Evolutionary conservation across 2,329 filamentous ascomycete genomes (phyloP).

Genomic region (Sarocladiaceae sp.): DNA sequence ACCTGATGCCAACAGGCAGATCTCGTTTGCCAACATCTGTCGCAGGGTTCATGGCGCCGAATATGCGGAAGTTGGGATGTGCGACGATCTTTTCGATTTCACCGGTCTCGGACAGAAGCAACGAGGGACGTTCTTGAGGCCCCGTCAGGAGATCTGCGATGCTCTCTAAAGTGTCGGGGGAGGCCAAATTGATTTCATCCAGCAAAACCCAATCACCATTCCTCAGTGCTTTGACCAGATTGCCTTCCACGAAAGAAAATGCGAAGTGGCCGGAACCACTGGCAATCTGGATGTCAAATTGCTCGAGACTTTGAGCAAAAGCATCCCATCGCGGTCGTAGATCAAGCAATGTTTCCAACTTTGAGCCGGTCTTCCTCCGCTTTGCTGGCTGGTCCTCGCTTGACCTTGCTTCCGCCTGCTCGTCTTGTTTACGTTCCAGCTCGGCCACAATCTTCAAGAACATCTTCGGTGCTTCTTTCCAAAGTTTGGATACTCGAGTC

Average conservation of each 20-base stretch:
- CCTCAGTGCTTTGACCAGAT: conserved; percentile 89
- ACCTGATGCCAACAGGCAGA: conserved; percentile 80
- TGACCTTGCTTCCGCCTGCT: conserved; percentile 29
- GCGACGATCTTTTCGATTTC: conserved; percentile 86
- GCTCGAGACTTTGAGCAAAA: conserved; percentile 69
- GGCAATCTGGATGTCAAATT: conserved; percentile 76
- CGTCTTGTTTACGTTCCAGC: conserved; percentile 40
- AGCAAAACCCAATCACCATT: conserved; percentile 97
- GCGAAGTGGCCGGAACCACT: conserved; percentile 74
- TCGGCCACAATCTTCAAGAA: conserved; percentile 66
- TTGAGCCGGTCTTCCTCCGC: conserved; percentile 60
- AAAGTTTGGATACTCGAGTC: conserved; percentile 79
- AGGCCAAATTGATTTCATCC: conserved; percentile 95
- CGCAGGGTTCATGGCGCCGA: conserved; percentile 98
- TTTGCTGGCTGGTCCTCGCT: conserved; percentile 61
- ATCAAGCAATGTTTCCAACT: conserved; percentile 57
- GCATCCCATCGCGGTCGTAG: conserved; percentile 69
- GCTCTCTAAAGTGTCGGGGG: conserved; percentile 89
- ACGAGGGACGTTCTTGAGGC: conserved; percentile 67
- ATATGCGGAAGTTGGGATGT: conserved; percentile 90
- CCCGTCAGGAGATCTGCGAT: conserved; percentile 84
- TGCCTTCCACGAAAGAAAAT: conserved; percentile 94
- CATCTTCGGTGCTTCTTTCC: conserved; percentile 86
- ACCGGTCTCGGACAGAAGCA: conserved; percentile 88
- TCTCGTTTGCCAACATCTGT: conserved; percentile 97